Percentiles rank a stretch among this genome's conserved stretches.
These are phyloP conservation scores for Brasilioporus rufonigricans DNA, from an alignment of 768 basidiomycete species.

Conservation along the genomic window DNA sequence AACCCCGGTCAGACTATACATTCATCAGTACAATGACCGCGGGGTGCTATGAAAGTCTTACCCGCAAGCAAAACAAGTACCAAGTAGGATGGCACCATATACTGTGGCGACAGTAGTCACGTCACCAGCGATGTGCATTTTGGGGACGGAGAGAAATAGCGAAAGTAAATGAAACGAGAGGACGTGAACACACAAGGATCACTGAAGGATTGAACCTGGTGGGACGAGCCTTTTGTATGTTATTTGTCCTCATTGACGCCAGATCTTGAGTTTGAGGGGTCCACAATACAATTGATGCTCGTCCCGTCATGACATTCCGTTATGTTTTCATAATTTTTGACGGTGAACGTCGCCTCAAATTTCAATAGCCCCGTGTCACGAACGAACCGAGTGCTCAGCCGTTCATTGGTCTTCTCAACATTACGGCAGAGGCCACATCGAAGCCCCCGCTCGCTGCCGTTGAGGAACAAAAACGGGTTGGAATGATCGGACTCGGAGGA, in stretches of 20 bases:
- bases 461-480: not conserved
- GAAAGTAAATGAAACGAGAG: conserved; percentile 24
- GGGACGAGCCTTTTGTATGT: conserved; percentile 29
- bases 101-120: conserved; percentile 30
- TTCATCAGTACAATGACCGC: conserved; percentile 4
- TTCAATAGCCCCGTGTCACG: not conserved
- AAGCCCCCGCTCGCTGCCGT: not conserved
- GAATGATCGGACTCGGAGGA: not conserved
- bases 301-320: conserved; percentile 21
- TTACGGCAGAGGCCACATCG: not conserved
- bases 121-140: conserved; percentile 27
- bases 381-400: not conserved
- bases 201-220: conserved; percentile 8
- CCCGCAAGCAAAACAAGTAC: conserved; percentile 31
- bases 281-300: conserved; percentile 9
- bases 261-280: conserved; percentile 20
- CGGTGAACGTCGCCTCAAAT: not conserved
- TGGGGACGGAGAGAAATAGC: not conserved
- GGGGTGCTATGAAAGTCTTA: conserved; percentile 1
- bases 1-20: conserved; percentile 27
- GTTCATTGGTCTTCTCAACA: not conserved
- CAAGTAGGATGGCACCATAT: conserved; percentile 32
- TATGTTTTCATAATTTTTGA: conserved; percentile 8
- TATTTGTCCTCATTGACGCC: conserved; percentile 33
- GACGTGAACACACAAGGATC: conserved; percentile 29